These are phyloP conservation scores for Heterobasidion occidentale DNA, from an alignment of 1,284 basidiomycete genomes.

Conservation along the genomic window DNA sequence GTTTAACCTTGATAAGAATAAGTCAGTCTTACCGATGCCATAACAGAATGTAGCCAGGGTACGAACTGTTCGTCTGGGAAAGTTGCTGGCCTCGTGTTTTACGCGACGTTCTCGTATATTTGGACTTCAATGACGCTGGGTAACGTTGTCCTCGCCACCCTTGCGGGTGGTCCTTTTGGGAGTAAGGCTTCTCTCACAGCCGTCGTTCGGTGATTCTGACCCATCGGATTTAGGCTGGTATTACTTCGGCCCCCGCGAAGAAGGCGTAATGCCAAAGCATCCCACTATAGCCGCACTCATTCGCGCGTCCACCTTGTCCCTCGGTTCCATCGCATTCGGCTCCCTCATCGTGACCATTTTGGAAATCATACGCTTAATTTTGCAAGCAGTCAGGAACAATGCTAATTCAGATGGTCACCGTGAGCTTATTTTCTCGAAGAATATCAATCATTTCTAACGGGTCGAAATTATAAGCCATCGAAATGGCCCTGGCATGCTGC, in stretches of 20 bases:
- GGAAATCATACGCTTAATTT: constrained; percentile 64
- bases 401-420: constrained; percentile 72
- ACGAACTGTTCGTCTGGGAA: constrained; percentile 43
- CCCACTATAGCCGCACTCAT: constrained; percentile 68
- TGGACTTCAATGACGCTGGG: constrained; percentile 79
- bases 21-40: neutral
- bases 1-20: neutral
- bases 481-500: constrained; percentile 69
- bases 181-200: constrained; percentile 22
- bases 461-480: constrained; percentile 39
- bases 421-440: constrained; percentile 27
- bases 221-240: constrained; percentile 44
- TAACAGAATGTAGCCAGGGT: constrained; percentile 29
- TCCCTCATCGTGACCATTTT: constrained; percentile 84
- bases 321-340: constrained; percentile 88
- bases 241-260: constrained; percentile 60
- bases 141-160: constrained; percentile 73
- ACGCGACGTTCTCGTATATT: constrained; percentile 73
- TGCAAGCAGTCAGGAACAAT: constrained; percentile 60
- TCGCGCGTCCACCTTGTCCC: constrained; percentile 77
- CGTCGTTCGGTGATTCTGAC: neutral
- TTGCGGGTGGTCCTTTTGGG: constrained; percentile 67
- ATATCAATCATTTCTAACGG: neutral
- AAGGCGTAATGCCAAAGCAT: constrained; percentile 63
- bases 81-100: constrained; percentile 70